Conservation (phyloP, 1,139 yeast species). For the Pichia sp. region DNA sequence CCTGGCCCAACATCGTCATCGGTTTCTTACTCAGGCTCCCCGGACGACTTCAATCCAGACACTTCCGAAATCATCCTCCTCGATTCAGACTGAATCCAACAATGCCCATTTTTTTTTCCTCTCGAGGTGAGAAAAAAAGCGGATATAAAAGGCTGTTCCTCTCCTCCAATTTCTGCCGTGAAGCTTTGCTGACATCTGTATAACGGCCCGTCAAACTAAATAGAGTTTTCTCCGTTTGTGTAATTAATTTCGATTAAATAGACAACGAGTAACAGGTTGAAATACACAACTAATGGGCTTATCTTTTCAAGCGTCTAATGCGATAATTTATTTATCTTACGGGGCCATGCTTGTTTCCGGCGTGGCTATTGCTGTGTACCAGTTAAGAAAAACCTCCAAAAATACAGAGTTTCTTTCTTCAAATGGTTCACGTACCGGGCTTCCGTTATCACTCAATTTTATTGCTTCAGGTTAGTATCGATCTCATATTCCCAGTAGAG, state of each 20-base stretch:
- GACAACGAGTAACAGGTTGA: background rate
- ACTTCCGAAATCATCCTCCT: constrained; percentile 13
- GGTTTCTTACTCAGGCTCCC: background rate
- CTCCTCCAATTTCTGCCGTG: background rate
- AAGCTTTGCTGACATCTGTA: background rate
- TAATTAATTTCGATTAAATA: background rate
- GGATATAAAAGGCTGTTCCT: background rate
- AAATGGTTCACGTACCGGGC: constrained; percentile 73
- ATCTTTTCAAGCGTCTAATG: constrained; percentile 58
- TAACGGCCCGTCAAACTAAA: too few species aligned
- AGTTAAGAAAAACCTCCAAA: constrained; percentile 33
- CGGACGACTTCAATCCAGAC: constrained; percentile 1
- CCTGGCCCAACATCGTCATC: too few species aligned
- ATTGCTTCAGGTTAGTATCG: constrained; percentile 78
- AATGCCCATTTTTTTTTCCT: background rate
- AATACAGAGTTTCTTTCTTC: constrained; percentile 60
- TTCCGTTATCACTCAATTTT: constrained; percentile 81
- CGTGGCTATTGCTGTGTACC: constrained; percentile 47
- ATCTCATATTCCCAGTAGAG: background rate
- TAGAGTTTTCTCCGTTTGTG: background rate
- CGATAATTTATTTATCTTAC: constrained; percentile 72
- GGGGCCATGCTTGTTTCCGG: constrained; percentile 63
- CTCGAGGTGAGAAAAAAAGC: background rate
- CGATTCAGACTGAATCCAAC: constrained; percentile 8
- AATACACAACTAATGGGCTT: constrained; percentile 25